Evolutionary conservation across 805 yeast genomes (phyloP), one percentile per base, ranked within the genome.

Genomic region (Ogataea haglerorum): DNA sequence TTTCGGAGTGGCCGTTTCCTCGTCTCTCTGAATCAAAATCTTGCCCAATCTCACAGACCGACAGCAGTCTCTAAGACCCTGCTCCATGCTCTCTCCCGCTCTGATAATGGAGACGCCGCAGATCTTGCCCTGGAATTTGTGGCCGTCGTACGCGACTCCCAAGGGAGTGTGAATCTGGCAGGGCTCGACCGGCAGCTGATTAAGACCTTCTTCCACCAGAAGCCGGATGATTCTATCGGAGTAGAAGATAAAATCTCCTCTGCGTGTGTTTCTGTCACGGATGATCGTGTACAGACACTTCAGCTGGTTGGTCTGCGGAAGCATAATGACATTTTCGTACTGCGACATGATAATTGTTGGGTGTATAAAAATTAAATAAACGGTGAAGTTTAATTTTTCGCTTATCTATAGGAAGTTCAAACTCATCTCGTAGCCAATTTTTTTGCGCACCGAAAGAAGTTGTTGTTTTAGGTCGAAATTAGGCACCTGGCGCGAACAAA

Each of bases 61-160:
- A 63, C 98, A 89, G 66, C 99, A 91, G 63, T 91, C 98, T 63
- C 99, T 80, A 49, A 93, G 72, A 24, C 98, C 99, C 73, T 88
- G 95, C 66, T 93, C 99, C 99, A 93, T 93, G 31, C 95, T 84
- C 65, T 93, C 99, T 51, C 99, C 99, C 5, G 99, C 99, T 61
- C 99, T 77, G 56, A 93, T 95, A 60, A 93, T 93, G 13, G 96
- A 88, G 26, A 93, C 99, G 51, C 99, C 99, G 63, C 98, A 91
- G 46, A 93, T 93, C 65, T 87, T 89, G 31, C 99, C 98, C 56
- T 78, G 68, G 63, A 91, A 91, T 45, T 73, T 71, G 42, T 83
- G 82, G 10, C 99, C 99, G 3, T 76, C 72, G 61, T 77, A 88
- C 27, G 67, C 65, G 48, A 78, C 73, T 38, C 82, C 83, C 10